Evolutionary conservation across 441 rosid genomes (phyloP), one percentile per base, ranked within the genome.

Genomic region (Populus hybrid): DNA sequence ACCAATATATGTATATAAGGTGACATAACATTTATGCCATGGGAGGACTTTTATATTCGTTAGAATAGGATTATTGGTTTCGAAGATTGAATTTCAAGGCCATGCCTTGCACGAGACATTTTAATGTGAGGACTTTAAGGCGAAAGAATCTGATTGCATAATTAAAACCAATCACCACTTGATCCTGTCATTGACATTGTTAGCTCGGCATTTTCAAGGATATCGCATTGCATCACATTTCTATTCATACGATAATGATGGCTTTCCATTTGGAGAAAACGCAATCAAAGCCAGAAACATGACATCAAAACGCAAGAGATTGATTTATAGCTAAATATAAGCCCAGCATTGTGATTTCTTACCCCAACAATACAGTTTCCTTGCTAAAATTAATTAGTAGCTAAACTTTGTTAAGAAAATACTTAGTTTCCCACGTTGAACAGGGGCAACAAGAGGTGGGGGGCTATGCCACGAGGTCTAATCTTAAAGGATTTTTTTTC

Each of bases 21-120:
- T 12, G 82, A 53, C 76, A 80, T 2, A 72, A 78, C 78, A 72
- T 69, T 45, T 71, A 77, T 80, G 79, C 79, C 76, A 26, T 56
- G 59, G 24, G 23, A 21, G 26, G 64, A 42, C 26, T 64, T 59
- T 18, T 29, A 9, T 28, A 9, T 50, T 16, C n/a, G 8, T 23
- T 20, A 16, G 40, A 50, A n/a, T 67, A 38, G 8, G 35, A 56
- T 68, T 69, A 36, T 16, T 61, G 61, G 28, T 11, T 64, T 64
- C 2, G 8, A 7, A 11, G 66, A 33, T 74, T 73, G 79, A 73
- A 38, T 33, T 71, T 31, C 38, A 40, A 18, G 71, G 24, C 11
- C 38, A 77, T 72, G 72, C 64, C 74, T 59, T 68, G 76, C 65
- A 72, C 78, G 72, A 76, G 74, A 77, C 42, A 12, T 64, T 70